A percentile compares a stretch with the other conserved stretches of the same genome.
Evolutionary conservation across 202 grass and related monocot species (phyloP).

Genomic region (Brachypodium distachyon): DNA sequence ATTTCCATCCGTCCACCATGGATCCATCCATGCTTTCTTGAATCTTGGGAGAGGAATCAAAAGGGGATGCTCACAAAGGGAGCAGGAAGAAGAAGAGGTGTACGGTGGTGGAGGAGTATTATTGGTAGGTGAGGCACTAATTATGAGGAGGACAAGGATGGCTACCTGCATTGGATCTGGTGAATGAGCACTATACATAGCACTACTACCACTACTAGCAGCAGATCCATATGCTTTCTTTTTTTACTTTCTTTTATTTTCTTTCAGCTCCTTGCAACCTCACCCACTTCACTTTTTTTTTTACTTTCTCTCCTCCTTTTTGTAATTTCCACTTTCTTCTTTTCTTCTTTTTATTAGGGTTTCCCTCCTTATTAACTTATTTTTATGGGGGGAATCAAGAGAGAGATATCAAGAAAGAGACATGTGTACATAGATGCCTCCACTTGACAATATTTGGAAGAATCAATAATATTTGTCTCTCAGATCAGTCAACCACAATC

Average conservation of each 20-base stretch:
- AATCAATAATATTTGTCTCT: slow-evolving; percentile 19
- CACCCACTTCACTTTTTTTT: neutral
- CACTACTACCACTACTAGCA: too few species aligned
- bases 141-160: slow-evolving; percentile 50
- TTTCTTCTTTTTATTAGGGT: neutral
- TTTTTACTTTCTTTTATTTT: too few species aligned
- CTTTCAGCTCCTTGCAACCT: neutral
- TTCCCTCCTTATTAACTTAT: slow-evolving; percentile 11
- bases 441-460: slow-evolving; percentile 26
- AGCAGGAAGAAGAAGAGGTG: neutral
- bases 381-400: neutral
- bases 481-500: neutral
- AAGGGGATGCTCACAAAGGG: neutral
- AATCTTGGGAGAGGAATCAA: neutral
- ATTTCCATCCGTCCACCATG: slow-evolving; percentile 6
- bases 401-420: slow-evolving; percentile 22
- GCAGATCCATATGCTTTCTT: neutral
- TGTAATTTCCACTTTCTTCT: neutral
- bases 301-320: too few species aligned
- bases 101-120: slow-evolving; percentile 20
- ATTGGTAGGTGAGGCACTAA: slow-evolving; percentile 33
- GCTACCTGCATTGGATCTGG: slow-evolving; percentile 48
- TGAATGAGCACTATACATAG: slow-evolving; percentile 12
- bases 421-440: slow-evolving; percentile 35
- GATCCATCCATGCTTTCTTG: slow-evolving; percentile 19